These are phyloP conservation scores for Microcyclosporella mali DNA, from an alignment of 2,329 filamentous ascomycete species.

Conservation along the genomic window DNA sequence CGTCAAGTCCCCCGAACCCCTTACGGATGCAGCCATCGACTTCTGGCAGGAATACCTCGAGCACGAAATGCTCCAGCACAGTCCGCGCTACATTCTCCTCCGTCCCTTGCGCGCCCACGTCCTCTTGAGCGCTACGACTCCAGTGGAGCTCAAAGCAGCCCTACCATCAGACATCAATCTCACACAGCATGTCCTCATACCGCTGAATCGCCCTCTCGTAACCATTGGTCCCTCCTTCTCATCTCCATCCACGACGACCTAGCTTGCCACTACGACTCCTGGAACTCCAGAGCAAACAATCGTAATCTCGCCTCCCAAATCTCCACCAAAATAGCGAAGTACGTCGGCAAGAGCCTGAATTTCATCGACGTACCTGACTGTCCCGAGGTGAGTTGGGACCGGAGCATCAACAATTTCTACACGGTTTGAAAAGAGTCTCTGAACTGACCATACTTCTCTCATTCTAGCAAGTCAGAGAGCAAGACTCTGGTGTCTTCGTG, in stretches of 20 bases:
- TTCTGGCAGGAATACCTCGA: conserved; percentile 12
- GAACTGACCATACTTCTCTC: neutral
- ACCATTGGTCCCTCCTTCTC: conserved; percentile 10
- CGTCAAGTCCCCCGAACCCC: conserved; percentile 3
- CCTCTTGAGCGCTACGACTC: neutral
- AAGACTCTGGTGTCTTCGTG: conserved; percentile 10
- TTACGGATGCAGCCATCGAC: conserved; percentile 7
- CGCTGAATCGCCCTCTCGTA: neutral
- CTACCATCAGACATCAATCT: conserved; percentile 1
- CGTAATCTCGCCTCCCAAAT: conserved; percentile 1
- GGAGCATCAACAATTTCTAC: too few relatives aligned
- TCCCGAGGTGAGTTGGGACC: neutral
- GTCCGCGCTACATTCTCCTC: conserved; percentile 4
- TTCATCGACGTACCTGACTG: conserved; percentile 5
- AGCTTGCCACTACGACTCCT: conserved; percentile 11
- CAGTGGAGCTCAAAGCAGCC: conserved; percentile 1
- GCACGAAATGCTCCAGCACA: conserved; percentile 3
- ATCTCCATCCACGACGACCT: conserved; percentile 4
- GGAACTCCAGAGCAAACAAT: neutral
- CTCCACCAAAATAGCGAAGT: neutral
- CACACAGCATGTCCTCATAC: conserved; percentile 5
- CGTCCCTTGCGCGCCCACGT: conserved; percentile 4
- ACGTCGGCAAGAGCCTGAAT: neutral
- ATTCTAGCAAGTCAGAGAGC: neutral
- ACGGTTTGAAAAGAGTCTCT: too few relatives aligned